Percentiles rank a stretch among this genome's conserved stretches.
Conservation (phyloP, 1,284 basidiomycete species). For the Phylloporus sp. region DNA sequence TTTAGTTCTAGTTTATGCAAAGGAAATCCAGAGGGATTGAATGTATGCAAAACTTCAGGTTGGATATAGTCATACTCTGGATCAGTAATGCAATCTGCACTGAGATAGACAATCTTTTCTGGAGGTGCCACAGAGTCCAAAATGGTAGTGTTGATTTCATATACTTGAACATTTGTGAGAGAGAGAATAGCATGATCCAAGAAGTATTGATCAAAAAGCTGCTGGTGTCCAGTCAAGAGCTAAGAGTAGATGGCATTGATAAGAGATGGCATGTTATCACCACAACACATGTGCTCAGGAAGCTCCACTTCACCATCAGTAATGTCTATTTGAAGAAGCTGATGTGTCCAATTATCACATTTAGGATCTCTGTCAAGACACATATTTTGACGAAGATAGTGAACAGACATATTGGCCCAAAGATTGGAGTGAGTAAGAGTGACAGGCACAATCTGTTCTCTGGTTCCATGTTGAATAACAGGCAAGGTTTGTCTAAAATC, state of each 20-base stretch:
- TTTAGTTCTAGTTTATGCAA: too few relatives aligned
- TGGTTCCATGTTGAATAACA: too few relatives aligned
- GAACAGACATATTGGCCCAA: neutral
- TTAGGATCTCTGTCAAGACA: neutral
- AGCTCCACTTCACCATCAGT: conserved; percentile 18
- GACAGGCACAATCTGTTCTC: too few relatives aligned
- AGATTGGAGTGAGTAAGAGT: too few relatives aligned
- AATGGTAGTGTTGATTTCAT: conserved; percentile 18
- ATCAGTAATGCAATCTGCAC: too few relatives aligned
- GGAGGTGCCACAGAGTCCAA: too few relatives aligned
- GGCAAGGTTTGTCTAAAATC: too few relatives aligned
- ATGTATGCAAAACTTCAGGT: too few relatives aligned
- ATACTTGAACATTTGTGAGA: neutral
- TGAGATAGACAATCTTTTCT: too few relatives aligned
- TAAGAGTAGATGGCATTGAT: neutral
- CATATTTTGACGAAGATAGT: neutral
- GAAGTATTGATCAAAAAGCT: too few relatives aligned
- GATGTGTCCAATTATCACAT: neutral
- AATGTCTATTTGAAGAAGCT: neutral
- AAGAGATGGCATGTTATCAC: neutral
- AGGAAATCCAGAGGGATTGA: too few relatives aligned
- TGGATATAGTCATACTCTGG: too few relatives aligned
- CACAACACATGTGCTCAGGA: conserved; percentile 31
- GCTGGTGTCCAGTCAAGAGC: neutral
- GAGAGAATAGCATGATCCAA: neutral